These are phyloP conservation scores for Neopestalotiopsis sp. DNA, from an alignment of 2,329 filamentous ascomycete species.

Conservation along the genomic window DNA sequence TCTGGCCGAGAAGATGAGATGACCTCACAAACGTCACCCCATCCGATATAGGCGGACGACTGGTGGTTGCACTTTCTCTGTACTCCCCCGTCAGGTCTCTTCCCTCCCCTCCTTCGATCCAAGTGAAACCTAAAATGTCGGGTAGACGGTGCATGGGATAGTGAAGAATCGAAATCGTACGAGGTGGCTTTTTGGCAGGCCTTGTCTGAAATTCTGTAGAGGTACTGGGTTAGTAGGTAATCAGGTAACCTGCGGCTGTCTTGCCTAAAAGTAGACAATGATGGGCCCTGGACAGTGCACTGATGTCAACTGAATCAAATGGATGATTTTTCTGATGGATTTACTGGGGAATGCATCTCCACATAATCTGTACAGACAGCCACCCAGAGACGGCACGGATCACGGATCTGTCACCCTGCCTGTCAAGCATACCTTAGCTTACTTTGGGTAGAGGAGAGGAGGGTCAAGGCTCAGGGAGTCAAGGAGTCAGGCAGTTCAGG, in stretches of 20 bases:
- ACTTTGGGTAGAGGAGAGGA: background rate
- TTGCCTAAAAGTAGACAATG: background rate
- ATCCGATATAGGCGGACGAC: background rate
- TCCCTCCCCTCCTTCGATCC: no score
- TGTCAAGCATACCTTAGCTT: slow-evolving; percentile 11
- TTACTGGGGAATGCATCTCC: background rate
- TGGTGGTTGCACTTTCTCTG: no score
- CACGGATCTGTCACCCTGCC: slow-evolving; percentile 11
- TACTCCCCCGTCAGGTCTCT: no score
- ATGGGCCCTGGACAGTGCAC: background rate
- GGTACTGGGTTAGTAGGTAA: no score
- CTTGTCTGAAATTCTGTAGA: background rate
- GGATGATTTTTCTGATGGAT: background rate
- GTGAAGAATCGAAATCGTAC: background rate
- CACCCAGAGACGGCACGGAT: background rate
- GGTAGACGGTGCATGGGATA: background rate
- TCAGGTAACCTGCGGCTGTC: background rate
- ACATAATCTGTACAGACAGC: background rate
- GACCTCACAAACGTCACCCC: background rate
- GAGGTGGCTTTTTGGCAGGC: background rate
- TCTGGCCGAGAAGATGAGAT: background rate
- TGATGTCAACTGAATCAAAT: background rate
- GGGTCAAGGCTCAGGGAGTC: background rate
- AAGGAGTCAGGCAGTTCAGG: background rate
- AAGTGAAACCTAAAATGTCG: no score